Percentiles rank a stretch among this genome's conserved stretches.
Evolutionary conservation across 441 rosid genomes (phyloP).

Genomic region (Pelargonium myrrhifolium): DNA sequence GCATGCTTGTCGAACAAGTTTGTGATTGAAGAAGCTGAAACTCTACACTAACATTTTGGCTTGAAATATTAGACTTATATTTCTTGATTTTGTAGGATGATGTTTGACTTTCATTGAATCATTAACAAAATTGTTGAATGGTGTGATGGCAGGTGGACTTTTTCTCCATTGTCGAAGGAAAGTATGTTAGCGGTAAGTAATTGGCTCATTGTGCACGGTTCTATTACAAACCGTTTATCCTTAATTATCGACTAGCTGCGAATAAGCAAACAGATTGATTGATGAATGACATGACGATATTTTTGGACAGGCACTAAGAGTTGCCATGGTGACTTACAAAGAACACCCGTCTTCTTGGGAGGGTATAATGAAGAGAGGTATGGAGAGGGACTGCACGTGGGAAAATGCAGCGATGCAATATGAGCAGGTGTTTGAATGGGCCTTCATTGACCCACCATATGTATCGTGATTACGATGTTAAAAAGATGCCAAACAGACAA

Average conservation of each 20-base stretch:
- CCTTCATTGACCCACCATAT: slow-evolving; percentile 63
- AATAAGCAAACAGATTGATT: neutral
- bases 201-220: neutral
- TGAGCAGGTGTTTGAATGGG: slow-evolving; percentile 84
- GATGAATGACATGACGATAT: neutral
- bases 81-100: neutral
- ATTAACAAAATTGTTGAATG: slow-evolving; percentile 16
- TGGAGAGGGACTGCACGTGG: slow-evolving; percentile 67
- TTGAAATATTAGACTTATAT: neutral
- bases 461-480: slow-evolving; percentile 25
- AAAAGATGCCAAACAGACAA: no score
- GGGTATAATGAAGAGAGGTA: slow-evolving; percentile 74
- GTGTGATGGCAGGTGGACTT: slow-evolving; percentile 62
- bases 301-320: slow-evolving; percentile 47
- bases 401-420: slow-evolving; percentile 78
- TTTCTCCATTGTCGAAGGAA: slow-evolving; percentile 69
- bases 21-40: no score
- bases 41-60: neutral
- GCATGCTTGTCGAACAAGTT: no score
- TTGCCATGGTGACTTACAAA: slow-evolving; percentile 58
- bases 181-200: slow-evolving; percentile 62
- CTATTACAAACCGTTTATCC: no score
- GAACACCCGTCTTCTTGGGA: slow-evolving; percentile 71
- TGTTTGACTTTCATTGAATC: neutral
- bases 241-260: no score